Evolutionary conservation across 2,329 filamentous ascomycete species (phyloP), one percentile per base, ranked within the genome.

Genomic region (Colletotrichum cereale): DNA sequence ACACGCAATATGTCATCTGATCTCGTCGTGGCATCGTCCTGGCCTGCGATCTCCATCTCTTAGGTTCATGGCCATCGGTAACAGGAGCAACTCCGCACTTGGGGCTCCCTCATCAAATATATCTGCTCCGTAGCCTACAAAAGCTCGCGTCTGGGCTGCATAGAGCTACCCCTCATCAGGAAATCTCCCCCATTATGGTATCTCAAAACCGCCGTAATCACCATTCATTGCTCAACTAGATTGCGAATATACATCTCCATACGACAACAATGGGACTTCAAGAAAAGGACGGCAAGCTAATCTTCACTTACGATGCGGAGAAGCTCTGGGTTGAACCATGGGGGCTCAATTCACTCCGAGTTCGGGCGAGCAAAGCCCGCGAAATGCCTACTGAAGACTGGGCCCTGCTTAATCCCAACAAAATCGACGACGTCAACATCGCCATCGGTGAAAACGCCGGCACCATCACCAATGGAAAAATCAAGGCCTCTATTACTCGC

Each of bases 251-350:
- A 40, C 29, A 42, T 4, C 24, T 18, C 1, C 11, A 8, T 6
- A 24, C 36, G 21, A 7, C 8, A 55, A 63, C 18, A 11, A 72
- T 72, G 69, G 65, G 58, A 10, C 47, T 72, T 14, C 47, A 47
- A 18, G 58, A 69, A 18, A 29, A 62, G 50, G 58, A 72, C 21
- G 69, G 53, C 2, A 72, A 64, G 69, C 40, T 72, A 0, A 47
- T 72, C 38, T 80, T 75, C 71, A 69, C 67, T 7, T 83, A 77
- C 68, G 85, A 88, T 75, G 82, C 82, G 11, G 85, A 87, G 72
- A 78, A 80, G 12, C 77, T 87, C 53, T 86, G 83, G 80, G 79
- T 87, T 55, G 84, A 87, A 66, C 78, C 85, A 52, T 87, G 85
- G 85, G 85, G 85, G 5, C 58, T 75, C 5, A 82, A 86, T 69